phyloP scores from a whole-genome alignment of 1,139 yeast genomes.

The Nakaseomyces delphensis region DNA sequence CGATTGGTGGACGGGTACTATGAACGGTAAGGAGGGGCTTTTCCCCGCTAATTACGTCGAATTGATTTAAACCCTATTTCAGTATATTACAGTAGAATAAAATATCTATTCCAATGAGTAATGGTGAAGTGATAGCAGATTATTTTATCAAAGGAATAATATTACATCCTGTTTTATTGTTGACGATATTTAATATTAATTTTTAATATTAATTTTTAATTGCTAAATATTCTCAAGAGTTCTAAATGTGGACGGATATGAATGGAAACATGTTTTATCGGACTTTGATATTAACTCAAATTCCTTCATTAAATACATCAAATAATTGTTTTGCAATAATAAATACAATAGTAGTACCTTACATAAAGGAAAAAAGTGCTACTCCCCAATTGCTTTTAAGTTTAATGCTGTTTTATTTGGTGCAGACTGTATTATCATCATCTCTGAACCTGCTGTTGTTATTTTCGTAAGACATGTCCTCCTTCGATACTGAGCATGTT shows the following conservation, averaged over 20 bases:
- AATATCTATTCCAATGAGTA: not conserved
- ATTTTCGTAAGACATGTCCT: conserved; percentile 64
- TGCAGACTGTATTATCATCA: conserved; percentile 68
- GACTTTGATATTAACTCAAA: no score
- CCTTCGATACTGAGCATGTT: conserved; percentile 60
- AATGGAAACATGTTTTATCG: no score
- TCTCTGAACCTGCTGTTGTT: conserved; percentile 59
- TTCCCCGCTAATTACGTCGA: conserved; percentile 96
- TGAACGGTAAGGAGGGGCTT: conserved; percentile 76
- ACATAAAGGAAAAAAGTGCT: conserved; percentile 21
- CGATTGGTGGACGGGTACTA: conserved; percentile 98
- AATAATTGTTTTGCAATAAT: conserved; percentile 2
- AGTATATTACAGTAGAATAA: not conserved
- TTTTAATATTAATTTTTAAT: no score
- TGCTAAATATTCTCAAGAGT: no score
- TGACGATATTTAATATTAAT: no score
- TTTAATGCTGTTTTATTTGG: conserved; percentile 51
- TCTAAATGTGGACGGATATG: no score
- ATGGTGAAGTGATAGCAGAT: not conserved
- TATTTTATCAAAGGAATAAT: not conserved
- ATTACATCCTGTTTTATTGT: no score
- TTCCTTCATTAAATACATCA: not conserved
- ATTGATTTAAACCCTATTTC: not conserved
- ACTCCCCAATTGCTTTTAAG: conserved; percentile 27
- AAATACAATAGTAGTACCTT: no score